Evolutionary conservation across 1,139 yeast genomes (phyloP), one percentile per base, ranked within the genome.

Genomic region (Diutina rugosa): DNA sequence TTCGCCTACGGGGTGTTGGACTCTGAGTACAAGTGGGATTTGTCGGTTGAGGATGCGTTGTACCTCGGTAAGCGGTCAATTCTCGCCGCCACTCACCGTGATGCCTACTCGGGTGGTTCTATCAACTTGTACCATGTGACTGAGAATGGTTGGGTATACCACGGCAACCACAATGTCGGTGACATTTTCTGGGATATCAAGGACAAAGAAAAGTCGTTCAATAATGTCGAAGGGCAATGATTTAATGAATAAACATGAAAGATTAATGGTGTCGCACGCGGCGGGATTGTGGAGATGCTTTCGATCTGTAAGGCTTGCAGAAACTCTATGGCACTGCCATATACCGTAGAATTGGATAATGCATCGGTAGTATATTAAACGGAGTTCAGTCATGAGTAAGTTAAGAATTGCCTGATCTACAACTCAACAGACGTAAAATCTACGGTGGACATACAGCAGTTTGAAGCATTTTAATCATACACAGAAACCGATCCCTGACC

Each of bases 1-100:
- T 93, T 93, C 73, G 99, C 99, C n/a, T 93, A 93, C 67, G 99
- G 99, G 78, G 99, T 93, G 30, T 78, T 93, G 62, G 99, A 93
- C 70, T 82, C 96, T 46, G 90, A 88, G 64, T 88, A 90, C 73
- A 81, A 79, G 64, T 90, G 96, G 96, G 97, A 91, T 65, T 73
- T 91, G 62, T 68, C 87, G 0, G 95, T 88, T 8, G 98, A 93
- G 61, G 98, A 93, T 60, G 99, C 99, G 4, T 79, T 95, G 62
- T 88, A 87, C 65, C 79, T 93, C 62, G 99, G 99, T 61, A 91
- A 91, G 73, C 85, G 99, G 72, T 85, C 96, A 58, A 93, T 93
- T 65, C 79, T 93, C 63, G 99, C 99, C 51, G 99, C 99, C 56
- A 87, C 98, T 46, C 99, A 93, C 69, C 86, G 99, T 78, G 99